These are phyloP conservation scores for Populus pruinosa DNA, from an alignment of 345 rosid genomes.

Conservation along the genomic window DNA sequence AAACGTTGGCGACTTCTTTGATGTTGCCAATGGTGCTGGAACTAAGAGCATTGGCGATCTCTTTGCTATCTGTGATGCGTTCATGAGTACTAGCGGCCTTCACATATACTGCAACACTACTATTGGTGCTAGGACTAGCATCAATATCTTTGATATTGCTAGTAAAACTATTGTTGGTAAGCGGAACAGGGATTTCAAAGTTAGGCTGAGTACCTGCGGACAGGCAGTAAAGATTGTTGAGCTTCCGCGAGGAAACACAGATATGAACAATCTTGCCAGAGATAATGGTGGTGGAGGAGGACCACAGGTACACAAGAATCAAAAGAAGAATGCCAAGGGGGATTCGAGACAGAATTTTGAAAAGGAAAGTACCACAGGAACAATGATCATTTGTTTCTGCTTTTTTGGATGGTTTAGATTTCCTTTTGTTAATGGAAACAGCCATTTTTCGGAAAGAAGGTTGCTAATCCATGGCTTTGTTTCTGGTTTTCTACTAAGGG, in stretches of 20 bases:
- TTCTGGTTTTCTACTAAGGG: constrained; percentile 34
- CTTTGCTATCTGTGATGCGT: background rate
- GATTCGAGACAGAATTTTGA: constrained; percentile 38
- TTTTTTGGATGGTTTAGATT: constrained; percentile 33
- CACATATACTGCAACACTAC: background rate
- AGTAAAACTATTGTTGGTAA: constrained; percentile 7
- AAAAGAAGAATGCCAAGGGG: constrained; percentile 48
- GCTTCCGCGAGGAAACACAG: constrained; percentile 74
- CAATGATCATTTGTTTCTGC: constrained; percentile 20
- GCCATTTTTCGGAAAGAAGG: constrained; percentile 42
- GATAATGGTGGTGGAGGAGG: constrained; percentile 67
- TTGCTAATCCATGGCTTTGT: constrained; percentile 2
- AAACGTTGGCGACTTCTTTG: constrained; percentile 19
- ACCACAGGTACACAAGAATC: constrained; percentile 56
- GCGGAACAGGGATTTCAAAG: constrained; percentile 38
- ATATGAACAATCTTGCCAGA: constrained; percentile 62
- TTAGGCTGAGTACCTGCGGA: constrained; percentile 72
- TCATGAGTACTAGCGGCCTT: background rate
- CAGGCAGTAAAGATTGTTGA: constrained; percentile 71
- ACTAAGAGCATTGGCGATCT: background rate
- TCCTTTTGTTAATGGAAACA: constrained; percentile 46
- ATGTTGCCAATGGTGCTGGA: background rate
- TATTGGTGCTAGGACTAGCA: background rate
- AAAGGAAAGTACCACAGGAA: constrained; percentile 26
- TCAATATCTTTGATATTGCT: background rate